Evolutionary conservation across 805 yeast species (phyloP).

Genomic region (Pichia paraexigua): DNA sequence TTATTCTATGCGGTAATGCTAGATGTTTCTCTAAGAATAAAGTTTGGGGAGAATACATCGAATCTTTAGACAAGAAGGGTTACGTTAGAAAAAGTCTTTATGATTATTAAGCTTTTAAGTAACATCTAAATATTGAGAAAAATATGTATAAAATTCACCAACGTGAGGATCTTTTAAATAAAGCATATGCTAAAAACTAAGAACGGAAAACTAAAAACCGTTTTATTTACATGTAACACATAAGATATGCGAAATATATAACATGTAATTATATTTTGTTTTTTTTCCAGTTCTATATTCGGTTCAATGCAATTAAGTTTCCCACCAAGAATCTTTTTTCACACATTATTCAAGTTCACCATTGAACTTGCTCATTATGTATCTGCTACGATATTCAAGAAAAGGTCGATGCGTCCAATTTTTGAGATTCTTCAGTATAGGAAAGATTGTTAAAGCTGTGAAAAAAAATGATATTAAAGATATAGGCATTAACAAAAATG

Average conservation of each 20-base stretch:
- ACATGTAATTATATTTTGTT: too few species aligned
- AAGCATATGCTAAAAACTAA: too few species aligned
- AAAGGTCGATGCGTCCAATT: not conserved
- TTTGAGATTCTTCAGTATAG: not conserved
- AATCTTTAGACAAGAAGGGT: constrained; percentile 28
- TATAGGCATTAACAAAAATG: constrained; percentile 1
- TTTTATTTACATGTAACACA: too few species aligned
- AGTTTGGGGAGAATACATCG: constrained; percentile 44
- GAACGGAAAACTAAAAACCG: too few species aligned
- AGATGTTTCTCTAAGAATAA: constrained; percentile 35
- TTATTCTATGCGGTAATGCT: constrained; percentile 52
- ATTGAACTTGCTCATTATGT: not conserved
- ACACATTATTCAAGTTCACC: too few species aligned
- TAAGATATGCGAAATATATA: not conserved
- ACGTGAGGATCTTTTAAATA: too few species aligned
- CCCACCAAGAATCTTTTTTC: too few species aligned
- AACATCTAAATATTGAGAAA: too few species aligned
- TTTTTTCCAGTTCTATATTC: too few species aligned
- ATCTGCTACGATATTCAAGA: not conserved
- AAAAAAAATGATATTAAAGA: not conserved
- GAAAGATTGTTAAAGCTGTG: not conserved
- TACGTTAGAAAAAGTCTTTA: constrained; percentile 1
- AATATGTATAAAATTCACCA: not conserved
- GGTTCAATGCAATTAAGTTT: too few species aligned
- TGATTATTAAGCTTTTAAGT: not conserved